Conservation (phyloP, 2,329 filamentous ascomycete genomes). For the Botryotinia convoluta region DNA sequence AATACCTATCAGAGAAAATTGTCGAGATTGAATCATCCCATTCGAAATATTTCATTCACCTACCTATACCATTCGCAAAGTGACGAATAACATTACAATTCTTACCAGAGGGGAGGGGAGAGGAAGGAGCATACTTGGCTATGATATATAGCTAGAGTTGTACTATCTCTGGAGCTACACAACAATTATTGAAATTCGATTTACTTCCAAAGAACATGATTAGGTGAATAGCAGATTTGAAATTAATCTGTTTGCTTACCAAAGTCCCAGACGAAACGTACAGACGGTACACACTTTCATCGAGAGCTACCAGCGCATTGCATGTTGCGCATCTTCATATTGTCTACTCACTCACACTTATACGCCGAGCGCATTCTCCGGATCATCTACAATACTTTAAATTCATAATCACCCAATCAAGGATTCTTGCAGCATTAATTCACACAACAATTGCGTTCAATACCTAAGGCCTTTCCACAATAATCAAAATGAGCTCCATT, state of each 20-base stretch:
- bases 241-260: background rate
- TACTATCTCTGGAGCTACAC: background rate
- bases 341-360: background rate
- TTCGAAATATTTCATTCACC: background rate
- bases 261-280: background rate
- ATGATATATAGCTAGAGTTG: background rate
- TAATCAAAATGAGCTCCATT: slow-evolving; percentile 34
- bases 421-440: background rate
- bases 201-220: background rate
- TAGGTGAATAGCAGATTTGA: background rate
- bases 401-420: background rate
- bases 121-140: background rate
- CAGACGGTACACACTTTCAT: background rate
- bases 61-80: background rate
- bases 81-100: background rate
- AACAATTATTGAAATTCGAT: background rate
- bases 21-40: background rate
- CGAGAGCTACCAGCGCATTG: background rate
- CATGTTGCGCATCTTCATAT: background rate
- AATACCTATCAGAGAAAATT: background rate
- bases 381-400: background rate
- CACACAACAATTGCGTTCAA: background rate
- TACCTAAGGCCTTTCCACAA: background rate
- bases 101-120: background rate
- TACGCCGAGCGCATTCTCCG: background rate